phyloP scores from a whole-genome alignment of 192 early-diverging fungal genomes.

The Geosiphon pyriformis region DNA sequence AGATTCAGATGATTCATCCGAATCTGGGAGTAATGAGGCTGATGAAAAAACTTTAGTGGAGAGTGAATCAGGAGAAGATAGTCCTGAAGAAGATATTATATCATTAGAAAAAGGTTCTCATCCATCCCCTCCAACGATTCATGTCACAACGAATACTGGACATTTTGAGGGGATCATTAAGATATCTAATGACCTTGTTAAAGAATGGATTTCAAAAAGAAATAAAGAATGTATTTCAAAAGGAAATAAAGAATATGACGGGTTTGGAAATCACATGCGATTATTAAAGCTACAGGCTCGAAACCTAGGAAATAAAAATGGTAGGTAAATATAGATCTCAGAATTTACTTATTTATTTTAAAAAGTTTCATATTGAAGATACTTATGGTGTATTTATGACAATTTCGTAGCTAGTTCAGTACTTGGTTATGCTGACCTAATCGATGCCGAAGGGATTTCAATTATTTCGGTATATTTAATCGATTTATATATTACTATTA shows the following conservation, averaged over 20 bases:
- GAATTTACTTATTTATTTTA: conserved; percentile 1
- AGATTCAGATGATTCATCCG: conserved; percentile 25
- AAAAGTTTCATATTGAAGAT: too few species aligned
- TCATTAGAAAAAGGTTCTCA: not conserved
- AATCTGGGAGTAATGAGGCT: conserved; percentile 25
- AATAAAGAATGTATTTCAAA: conserved; percentile 21
- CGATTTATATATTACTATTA: not conserved
- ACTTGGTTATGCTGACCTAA: conserved; percentile 44
- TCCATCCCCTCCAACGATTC: not conserved
- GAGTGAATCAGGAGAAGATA: conserved; percentile 6
- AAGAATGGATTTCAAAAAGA: conserved; percentile 30
- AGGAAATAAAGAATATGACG: conserved; percentile 17
- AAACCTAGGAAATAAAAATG: conserved; percentile 28
- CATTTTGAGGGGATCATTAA: conserved; percentile 37
- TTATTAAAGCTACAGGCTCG: conserved; percentile 23
- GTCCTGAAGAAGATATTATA: conserved; percentile 8
- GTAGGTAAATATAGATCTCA: conserved; percentile 35
- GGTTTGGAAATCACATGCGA: conserved; percentile 10
- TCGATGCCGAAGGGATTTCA: conserved; percentile 66
- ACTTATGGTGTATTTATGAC: too few species aligned
- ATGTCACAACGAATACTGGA: conserved; percentile 29
- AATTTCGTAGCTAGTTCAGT: conserved; percentile 28
- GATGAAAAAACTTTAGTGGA: conserved; percentile 24
- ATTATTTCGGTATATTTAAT: conserved; percentile 50
- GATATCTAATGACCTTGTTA: conserved; percentile 26